Evolutionary conservation across 208 protist species (phyloP), one percentile per base, ranked within the genome.

Genomic region (Trypanosoma lewisi): DNA sequence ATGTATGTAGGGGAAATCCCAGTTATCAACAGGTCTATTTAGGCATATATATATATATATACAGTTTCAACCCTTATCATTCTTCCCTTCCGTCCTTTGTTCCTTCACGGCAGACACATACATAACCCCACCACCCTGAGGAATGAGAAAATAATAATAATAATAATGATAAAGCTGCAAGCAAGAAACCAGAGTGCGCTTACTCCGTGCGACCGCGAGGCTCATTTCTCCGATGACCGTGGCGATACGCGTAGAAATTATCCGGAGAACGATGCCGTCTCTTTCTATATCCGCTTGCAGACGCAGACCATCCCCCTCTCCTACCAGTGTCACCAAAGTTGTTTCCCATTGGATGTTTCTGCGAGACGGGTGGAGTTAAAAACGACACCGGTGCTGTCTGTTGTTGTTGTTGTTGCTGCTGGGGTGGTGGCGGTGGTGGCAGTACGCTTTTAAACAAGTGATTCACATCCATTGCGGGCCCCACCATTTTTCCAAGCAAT

Each of bases 401-500:
- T 58, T 34, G 14, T 17, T 39, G 61, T 37, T 4, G 45, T 30
- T 17, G 41, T 41, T 47, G 53, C 19, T 21, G 11, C 50, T 19
- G 58, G 31, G 0, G 17, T 45, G 4, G 60, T 28, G 1, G 30
- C 36, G 9, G 57, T 45, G 42, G 5, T 42, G 28, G 12, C 44
- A 33, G n/a, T 28, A 33, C 37, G 19, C n/a, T 14, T 23, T 44
- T 45, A 47, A 73, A 77, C 5, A 82, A 34, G 41, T 69, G 63
- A 28, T 70, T 55, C 9, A 66, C 62, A 34, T 70, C 63, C 2
- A 44, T 39, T 14, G 63, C 70, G 2, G 70, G 61, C 17, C 44
- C 36, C 28, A 48, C n/a, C 65, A 82, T 71, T 19, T 56, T 65
- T 33, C 12, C 34, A 1, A 66, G 58, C 53, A 82, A 56, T 21